These are phyloP conservation scores for Cordyceps fumosorosea DNA, from an alignment of 2,329 filamentous ascomycete genomes.

Conservation along the genomic window DNA sequence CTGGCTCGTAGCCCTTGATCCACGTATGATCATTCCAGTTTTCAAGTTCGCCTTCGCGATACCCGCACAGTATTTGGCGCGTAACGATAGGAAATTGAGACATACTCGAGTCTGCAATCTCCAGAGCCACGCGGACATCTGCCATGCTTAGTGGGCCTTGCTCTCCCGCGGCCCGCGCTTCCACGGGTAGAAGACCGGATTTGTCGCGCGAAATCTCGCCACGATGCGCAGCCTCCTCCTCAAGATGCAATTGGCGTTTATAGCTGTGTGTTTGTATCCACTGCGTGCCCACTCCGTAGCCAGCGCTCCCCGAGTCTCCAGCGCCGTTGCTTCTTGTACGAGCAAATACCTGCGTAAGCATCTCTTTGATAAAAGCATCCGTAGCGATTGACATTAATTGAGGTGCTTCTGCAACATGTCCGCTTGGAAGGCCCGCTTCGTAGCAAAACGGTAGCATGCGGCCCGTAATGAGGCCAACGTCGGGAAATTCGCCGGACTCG, in stretches of 20 bases:
- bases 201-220: slow-evolving; percentile 71
- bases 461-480: slow-evolving; percentile 54
- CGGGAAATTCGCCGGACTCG: slow-evolving; percentile 64
- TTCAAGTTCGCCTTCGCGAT: slow-evolving; percentile 71
- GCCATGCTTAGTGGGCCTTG: slow-evolving; percentile 67
- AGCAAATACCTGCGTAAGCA: slow-evolving; percentile 56
- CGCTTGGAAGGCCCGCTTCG: slow-evolving; percentile 54
- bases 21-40: slow-evolving; percentile 56
- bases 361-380: slow-evolving; percentile 61
- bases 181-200: slow-evolving; percentile 71
- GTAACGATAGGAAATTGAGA: slow-evolving; percentile 71
- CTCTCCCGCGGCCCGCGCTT: slow-evolving; percentile 68
- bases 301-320: slow-evolving; percentile 53
- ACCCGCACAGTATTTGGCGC: slow-evolving; percentile 62
- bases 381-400: slow-evolving; percentile 59
- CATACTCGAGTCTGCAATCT: slow-evolving; percentile 69
- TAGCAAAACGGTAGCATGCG: slow-evolving; percentile 65
- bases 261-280: slow-evolving; percentile 79
- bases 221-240: slow-evolving; percentile 66
- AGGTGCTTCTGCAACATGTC: slow-evolving; percentile 53
- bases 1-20: slow-evolving; percentile 33
- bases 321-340: slow-evolving; percentile 60
- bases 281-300: slow-evolving; percentile 57
- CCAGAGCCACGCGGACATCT: slow-evolving; percentile 69
- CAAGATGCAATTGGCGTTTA: slow-evolving; percentile 63